Evolutionary conservation across 345 rosid genomes (phyloP), one percentile per base, ranked within the genome.

Genomic region (Heritiera fomes): DNA sequence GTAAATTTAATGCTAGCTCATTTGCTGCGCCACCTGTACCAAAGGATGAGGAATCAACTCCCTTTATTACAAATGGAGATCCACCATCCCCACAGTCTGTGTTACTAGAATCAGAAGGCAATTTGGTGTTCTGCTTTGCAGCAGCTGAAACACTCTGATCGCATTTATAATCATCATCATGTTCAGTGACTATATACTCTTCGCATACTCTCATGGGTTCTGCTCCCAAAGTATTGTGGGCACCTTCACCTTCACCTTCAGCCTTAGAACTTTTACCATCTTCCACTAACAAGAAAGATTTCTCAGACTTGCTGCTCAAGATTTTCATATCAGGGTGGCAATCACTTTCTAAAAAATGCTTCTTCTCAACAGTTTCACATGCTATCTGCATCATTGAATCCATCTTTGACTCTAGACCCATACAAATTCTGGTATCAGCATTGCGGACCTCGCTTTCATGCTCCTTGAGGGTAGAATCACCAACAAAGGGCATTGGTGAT

Each of bases 1-100:
- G 79, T 65, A 83, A 47, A 71, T 84, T 80, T 30, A 84, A 79
- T 65, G 53, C 86, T 40, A 78, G 75, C 83, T 88, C 79, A 73
- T 83, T 82, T 68, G 64, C 76, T 18, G 78, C 18, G 71, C 55
- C 77, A 75, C 40, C 84, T 30, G 78, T 80, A 13, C 67, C 82
- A 79, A 41, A 79, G 18, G 79, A 73, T 7, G 83, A 56, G 7
- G 83, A 75, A 63, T 56, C 81, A 77, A 79, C 75, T 49, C 49
- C 82, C 77, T 81, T 82, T 62, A 83, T 79, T 14, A 80, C 20
- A 41, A 77, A 32, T 43, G 34, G 77, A 56, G 84, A 73, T 63
- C 53, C 75, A 81, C 55, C 73, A 75, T 47, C 75, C 56, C 75
- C 75, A 30, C 69, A 69, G 66, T 83, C 77, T 68, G 66, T 55